Base-by-base conservation (phyloP, 169 alveolate genomes). In the Babesia divergens region DNA sequence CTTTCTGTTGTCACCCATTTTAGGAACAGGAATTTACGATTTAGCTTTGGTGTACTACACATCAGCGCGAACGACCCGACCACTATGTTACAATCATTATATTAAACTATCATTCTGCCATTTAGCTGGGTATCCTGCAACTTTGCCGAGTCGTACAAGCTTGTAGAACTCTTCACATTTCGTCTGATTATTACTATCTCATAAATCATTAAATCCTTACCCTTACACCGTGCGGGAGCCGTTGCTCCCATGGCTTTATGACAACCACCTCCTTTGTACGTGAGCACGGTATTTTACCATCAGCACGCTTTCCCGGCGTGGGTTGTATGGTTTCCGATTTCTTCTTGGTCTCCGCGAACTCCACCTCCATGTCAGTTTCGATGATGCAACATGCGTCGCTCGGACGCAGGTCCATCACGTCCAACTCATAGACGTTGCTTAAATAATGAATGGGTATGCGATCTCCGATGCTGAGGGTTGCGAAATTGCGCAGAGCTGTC, bases 351-450 rank as follows among this genome's bases (percentile, higher is more conserved):
- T 66, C 94, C 7, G 82, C 91, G 89, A 95, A 95, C 52, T 95
- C 98, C 6, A 95, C 98, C 54, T 93, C 96, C 35, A 94, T 90
- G 81, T 95, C 98, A 29, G 98, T 94, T 84, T 95, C 97, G n/a
- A 95, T 90, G 14, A 95, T 95, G 44, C 95, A 91, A 55, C 96
- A 94, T 11, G 97, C 96, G 62, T 91, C 75, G 6, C 89, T 88
- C n/a, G 98, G 98, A 54, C 90, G 92, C 50, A 92, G 84, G 34
- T 92, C 91, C 93, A 94, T 87, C 26, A 95, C 92, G 65, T 93
- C 95, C 49, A 95, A 84, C 82, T 83, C 88, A 81, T 92, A 95
- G n/a, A 92, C 89, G 58, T 82, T 89, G 54, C 92, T 93, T 31
- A 91, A 85, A 76, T 94, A 94, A 58, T 89, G 92, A 49, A 95